A percentile compares a stretch with the other conserved stretches of the same genome.
These are phyloP conservation scores for Lactifluus hygrophoroides DNA, from an alignment of 768 basidiomycete species.

Conservation along the genomic window DNA sequence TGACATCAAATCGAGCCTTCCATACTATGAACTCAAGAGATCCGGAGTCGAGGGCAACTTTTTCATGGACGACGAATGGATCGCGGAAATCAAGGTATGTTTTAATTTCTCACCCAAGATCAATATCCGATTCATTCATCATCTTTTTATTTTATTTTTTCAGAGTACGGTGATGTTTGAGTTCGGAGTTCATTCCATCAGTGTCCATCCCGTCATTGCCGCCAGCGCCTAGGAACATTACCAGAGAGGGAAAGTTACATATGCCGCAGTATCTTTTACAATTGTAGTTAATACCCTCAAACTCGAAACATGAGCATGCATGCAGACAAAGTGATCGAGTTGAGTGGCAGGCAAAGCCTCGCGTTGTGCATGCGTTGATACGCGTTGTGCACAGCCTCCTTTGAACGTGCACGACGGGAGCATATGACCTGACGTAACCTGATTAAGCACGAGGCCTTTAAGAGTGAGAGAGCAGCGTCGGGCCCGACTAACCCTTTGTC, in stretches of 20 bases:
- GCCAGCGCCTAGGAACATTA: not conserved
- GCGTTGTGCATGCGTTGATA: constrained; percentile 12
- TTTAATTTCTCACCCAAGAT: not conserved
- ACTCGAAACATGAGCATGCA: not conserved
- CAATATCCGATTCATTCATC: not conserved
- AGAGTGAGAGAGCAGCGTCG: not conserved
- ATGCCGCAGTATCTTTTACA: not conserved
- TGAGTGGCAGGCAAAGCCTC: not conserved
- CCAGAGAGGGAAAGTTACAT: too few species aligned
- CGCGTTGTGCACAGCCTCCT: constrained; percentile 5
- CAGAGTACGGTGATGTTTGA: not conserved
- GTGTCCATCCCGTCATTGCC: not conserved
- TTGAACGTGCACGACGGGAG: not conserved
- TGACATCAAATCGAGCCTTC: constrained; percentile 1
- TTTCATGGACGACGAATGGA: constrained; percentile 11
- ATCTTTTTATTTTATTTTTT: not conserved
- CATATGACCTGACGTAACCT: not conserved
- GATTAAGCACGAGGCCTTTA: not conserved
- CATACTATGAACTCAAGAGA: constrained; percentile 6
- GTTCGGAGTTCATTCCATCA: not conserved
- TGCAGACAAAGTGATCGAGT: not conserved
- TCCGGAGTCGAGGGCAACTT: not conserved
- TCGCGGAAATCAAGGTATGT: constrained; percentile 6
- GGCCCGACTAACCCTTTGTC: not conserved
- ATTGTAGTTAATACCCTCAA: not conserved